Conservation (phyloP, 805 yeast species). For the Metschnikowia continentalis region DNA sequence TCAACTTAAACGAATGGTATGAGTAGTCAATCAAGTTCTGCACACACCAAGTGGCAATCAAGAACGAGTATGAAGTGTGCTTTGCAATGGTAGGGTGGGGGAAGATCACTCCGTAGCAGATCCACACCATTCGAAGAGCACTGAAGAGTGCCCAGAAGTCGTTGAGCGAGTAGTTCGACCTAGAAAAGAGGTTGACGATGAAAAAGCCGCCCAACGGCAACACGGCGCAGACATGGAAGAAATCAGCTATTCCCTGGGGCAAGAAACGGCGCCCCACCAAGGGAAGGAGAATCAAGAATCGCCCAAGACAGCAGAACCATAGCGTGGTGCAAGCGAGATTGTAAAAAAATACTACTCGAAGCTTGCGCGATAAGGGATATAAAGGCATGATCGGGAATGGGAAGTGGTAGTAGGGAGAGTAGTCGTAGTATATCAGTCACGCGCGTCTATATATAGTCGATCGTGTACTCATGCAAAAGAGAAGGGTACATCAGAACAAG, state of each 20-base stretch:
- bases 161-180: constrained; percentile 2
- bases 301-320: constrained; percentile 45
- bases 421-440: not conserved
- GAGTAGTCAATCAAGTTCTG: constrained; percentile 29
- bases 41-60: constrained; percentile 36
- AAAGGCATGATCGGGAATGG: constrained; percentile 24
- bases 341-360: constrained; percentile 32
- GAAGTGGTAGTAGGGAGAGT: not conserved
- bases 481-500: not conserved
- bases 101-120: constrained; percentile 40
- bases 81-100: constrained; percentile 41
- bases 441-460: not conserved
- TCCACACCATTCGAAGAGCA: constrained; percentile 32
- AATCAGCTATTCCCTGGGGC: constrained; percentile 71
- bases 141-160: constrained; percentile 29
- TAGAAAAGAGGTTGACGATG: constrained; percentile 8
- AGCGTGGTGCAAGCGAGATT: constrained; percentile 35
- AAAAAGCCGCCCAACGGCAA: constrained; percentile 29
- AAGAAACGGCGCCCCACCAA: constrained; percentile 61
- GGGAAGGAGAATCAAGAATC: constrained; percentile 54
- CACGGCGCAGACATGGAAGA: constrained; percentile 43
- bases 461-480: not conserved
- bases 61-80: constrained; percentile 37
- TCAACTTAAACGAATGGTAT: constrained; percentile 34
- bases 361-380: constrained; percentile 33